phyloP scores from a whole-genome alignment of 2,329 filamentous ascomycete species.

The Immersiporthe knoxdaviesiana region DNA sequence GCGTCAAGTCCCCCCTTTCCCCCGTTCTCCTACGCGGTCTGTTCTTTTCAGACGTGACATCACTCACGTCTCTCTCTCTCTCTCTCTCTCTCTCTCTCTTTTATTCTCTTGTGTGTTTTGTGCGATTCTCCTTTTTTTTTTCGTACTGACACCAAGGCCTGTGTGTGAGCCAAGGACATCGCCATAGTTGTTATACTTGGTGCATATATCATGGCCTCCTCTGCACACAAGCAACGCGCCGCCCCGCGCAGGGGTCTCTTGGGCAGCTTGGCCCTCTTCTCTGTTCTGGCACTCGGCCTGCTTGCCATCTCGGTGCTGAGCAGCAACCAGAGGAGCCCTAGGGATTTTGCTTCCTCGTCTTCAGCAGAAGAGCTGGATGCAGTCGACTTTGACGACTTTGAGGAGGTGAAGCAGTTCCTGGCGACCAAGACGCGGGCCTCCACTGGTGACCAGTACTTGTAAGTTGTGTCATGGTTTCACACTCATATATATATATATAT shows the following conservation, averaged over 20 bases:
- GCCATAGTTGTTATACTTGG: too few relatives aligned
- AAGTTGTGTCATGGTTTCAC: neutral
- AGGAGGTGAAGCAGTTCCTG: constrained; percentile 25
- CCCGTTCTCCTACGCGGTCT: neutral
- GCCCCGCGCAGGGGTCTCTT: constrained; percentile 23
- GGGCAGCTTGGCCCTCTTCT: constrained; percentile 23
- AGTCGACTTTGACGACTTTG: constrained; percentile 24
- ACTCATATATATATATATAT: neutral
- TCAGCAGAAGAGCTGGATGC: constrained; percentile 20
- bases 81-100: neutral
- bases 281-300: constrained; percentile 23
- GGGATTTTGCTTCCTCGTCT: neutral
- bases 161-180: too few relatives aligned
- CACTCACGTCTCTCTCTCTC: neutral
- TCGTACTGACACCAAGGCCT: neutral
- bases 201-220: constrained; percentile 21
- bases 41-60: neutral
- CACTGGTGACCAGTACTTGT: constrained; percentile 29
- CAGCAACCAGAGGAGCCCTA: constrained; percentile 17
- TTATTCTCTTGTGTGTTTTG: neutral
- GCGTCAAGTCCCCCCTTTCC: too few relatives aligned
- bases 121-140: neutral
- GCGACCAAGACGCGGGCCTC: constrained; percentile 26
- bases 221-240: constrained; percentile 4
- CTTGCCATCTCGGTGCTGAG: constrained; percentile 25